These are phyloP conservation scores for Phoenix roebelenii DNA, from an alignment of 176 grass and related monocot species.

Conservation along the genomic window DNA sequence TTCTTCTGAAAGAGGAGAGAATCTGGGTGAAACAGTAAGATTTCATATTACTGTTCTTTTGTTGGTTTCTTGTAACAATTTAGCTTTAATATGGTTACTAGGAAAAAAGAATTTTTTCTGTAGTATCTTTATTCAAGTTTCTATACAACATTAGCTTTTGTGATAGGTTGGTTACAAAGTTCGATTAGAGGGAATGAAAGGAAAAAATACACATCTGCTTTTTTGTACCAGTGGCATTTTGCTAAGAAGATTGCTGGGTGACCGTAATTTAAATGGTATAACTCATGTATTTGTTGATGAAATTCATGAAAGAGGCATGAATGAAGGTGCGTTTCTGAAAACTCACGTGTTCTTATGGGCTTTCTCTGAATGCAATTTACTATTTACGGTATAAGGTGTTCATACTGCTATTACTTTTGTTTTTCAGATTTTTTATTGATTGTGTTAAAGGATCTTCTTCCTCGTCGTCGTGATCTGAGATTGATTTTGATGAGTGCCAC, in stretches of 20 bases:
- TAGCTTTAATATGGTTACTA: conserved; percentile 10
- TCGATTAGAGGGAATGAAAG: conserved; percentile 89
- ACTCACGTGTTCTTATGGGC: neutral
- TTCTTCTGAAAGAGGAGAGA: conserved; percentile 91
- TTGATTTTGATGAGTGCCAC: conserved; percentile 99
- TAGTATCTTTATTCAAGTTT: conserved; percentile 43
- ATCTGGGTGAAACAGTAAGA: conserved; percentile 86
- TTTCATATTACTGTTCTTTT: conserved; percentile 6
- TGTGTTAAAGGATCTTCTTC: conserved; percentile 81
- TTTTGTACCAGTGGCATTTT: conserved; percentile 99
- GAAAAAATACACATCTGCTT: conserved; percentile 95
- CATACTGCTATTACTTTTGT: conserved; percentile 14
- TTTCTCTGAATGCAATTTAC: neutral
- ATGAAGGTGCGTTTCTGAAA: conserved; percentile 57
- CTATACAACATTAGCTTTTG: conserved; percentile 57
- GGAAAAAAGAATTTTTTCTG: conserved; percentile 14
- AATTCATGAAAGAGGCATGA: conserved; percentile 99
- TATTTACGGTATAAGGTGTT: conserved; percentile 14
- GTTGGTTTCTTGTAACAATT: conserved; percentile 12
- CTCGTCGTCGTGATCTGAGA: conserved; percentile 75
- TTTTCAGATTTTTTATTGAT: conserved; percentile 90
- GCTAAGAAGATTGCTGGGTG: conserved; percentile 79
- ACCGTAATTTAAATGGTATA: conserved; percentile 80
- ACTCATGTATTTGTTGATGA: conserved; percentile 99
- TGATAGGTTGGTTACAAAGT: conserved; percentile 99